These are phyloP conservation scores for Poa annua DNA, from an alignment of 176 grass and related monocot genomes.

Conservation along the genomic window DNA sequence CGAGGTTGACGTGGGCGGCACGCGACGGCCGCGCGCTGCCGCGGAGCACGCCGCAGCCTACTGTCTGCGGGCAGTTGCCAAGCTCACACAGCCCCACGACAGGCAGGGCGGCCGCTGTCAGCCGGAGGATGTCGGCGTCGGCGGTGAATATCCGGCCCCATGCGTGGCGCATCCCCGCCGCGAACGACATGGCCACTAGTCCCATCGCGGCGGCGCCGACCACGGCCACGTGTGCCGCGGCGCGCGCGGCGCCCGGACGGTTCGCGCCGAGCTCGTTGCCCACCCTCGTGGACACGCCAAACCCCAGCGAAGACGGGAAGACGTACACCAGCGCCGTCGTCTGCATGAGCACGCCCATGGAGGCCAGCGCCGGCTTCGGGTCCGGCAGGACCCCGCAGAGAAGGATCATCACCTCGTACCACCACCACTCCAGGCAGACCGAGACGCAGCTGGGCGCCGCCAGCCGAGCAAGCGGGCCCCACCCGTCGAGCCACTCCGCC, in stretches of 20 bases:
- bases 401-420: constrained; percentile 99
- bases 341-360: constrained; percentile 99
- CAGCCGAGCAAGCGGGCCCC: constrained; percentile 66
- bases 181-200: constrained; percentile 74
- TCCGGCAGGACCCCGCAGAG: constrained; percentile 86
- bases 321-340: constrained; percentile 94
- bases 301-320: constrained; percentile 86
- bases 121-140: constrained; percentile 65
- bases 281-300: constrained; percentile 82
- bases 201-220: constrained; percentile 65
- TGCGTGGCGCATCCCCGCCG: constrained; percentile 51
- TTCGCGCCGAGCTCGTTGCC: constrained; percentile 96
- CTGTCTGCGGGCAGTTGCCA: constrained; percentile 98
- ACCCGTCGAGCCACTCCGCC: constrained; percentile 64
- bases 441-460: constrained; percentile 84
- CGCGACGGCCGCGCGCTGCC: constrained; percentile 76
- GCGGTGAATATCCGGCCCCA: constrained; percentile 88
- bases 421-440: constrained; percentile 99
- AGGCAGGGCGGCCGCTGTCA: constrained; percentile 73
- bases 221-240: constrained; percentile 63
- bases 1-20: constrained; percentile 89
- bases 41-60: constrained; percentile 87
- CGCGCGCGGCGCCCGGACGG: constrained; percentile 59
- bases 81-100: constrained; percentile 95
- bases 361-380: constrained; percentile 81